Evolutionary conservation across 2,329 filamentous ascomycete species (phyloP).

Genomic region (Aschersonia sp.): DNA sequence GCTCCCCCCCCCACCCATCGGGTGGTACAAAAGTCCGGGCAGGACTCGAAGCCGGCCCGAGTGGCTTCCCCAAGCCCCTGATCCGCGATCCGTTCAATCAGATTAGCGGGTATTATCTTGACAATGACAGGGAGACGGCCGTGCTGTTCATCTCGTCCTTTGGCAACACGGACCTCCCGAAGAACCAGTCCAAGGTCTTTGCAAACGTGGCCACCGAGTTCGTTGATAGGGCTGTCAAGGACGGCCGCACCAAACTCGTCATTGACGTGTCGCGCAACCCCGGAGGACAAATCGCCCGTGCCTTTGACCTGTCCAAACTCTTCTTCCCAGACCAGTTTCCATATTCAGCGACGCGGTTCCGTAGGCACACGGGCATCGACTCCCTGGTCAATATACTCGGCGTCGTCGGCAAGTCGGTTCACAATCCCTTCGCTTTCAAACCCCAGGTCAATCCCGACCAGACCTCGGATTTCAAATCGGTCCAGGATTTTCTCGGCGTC

Average conservation of each 20-base stretch:
- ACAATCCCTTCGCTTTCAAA: not conserved
- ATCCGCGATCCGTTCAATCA: constrained; percentile 9
- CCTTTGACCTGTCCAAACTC: constrained; percentile 31
- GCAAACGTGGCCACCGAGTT: constrained; percentile 2
- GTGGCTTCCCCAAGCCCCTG: constrained; percentile 11
- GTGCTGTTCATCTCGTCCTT: constrained; percentile 12
- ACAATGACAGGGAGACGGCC: constrained; percentile 10
- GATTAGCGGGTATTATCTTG: constrained; percentile 14
- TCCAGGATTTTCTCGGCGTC: not conserved
- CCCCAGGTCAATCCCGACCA: not conserved
- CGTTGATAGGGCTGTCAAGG: constrained; percentile 22
- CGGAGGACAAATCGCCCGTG: constrained; percentile 36
- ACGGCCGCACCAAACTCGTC: constrained; percentile 31
- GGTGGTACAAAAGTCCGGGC: not conserved
- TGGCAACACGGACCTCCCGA: constrained; percentile 3
- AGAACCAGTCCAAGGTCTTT: constrained; percentile 6
- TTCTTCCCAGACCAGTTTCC: constrained; percentile 14
- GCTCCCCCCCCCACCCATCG: too few species aligned
- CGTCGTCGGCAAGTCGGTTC: not conserved
- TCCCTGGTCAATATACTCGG: not conserved
- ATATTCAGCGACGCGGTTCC: constrained; percentile 3
- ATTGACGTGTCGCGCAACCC: constrained; percentile 48
- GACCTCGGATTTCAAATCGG: not conserved
- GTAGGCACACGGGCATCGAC: constrained; percentile 1
- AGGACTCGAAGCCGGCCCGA: constrained; percentile 2